A percentile compares a stretch with the other conserved stretches of the same genome.
Evolutionary conservation across 1,284 basidiomycete species (phyloP).

Genomic region (Cutaneotrichosporon mucoides): DNA sequence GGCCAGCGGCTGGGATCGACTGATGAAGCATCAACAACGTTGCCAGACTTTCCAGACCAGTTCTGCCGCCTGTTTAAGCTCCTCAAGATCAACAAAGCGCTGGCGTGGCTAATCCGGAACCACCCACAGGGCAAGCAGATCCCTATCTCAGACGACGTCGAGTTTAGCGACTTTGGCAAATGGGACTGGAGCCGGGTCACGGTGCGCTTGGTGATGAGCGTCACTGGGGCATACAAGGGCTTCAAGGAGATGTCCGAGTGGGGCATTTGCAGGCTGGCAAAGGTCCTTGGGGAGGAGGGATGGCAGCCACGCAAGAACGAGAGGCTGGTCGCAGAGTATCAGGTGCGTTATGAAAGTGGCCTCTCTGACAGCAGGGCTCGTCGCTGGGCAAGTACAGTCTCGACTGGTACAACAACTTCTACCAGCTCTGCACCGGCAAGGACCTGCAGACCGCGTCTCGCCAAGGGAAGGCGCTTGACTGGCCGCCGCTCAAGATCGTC

Average conservation of each 20-base stretch:
- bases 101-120: conserved; percentile 24
- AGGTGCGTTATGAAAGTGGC: conserved; percentile 28
- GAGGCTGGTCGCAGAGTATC: conserved; percentile 40
- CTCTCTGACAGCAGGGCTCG: conserved; percentile 33
- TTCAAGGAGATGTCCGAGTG: conserved; percentile 27
- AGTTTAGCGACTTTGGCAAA: conserved; percentile 22
- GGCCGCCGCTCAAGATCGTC: conserved; percentile 43
- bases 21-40: background rate
- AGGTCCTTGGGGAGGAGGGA: conserved; percentile 32
- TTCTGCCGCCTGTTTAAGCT: conserved; percentile 39
- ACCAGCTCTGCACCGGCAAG: conserved; percentile 32
- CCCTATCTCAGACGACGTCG: conserved; percentile 19
- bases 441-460: conserved; percentile 17
- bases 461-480: conserved; percentile 25
- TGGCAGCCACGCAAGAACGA: conserved; percentile 38
- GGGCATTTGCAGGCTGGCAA: conserved; percentile 39
- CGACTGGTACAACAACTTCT: conserved; percentile 44
- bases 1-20: background rate
- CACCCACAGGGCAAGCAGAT: conserved; percentile 32
- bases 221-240: conserved; percentile 39
- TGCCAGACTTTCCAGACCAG: conserved; percentile 35
- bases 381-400: conserved; percentile 40
- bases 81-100: conserved; percentile 38
- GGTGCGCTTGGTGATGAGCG: conserved; percentile 44
- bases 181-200: conserved; percentile 46